A percentile compares a stretch with the other conserved stretches of the same genome.
phyloP scores from a whole-genome alignment of 1,284 basidiomycete genomes.

The Irpex sp. region DNA sequence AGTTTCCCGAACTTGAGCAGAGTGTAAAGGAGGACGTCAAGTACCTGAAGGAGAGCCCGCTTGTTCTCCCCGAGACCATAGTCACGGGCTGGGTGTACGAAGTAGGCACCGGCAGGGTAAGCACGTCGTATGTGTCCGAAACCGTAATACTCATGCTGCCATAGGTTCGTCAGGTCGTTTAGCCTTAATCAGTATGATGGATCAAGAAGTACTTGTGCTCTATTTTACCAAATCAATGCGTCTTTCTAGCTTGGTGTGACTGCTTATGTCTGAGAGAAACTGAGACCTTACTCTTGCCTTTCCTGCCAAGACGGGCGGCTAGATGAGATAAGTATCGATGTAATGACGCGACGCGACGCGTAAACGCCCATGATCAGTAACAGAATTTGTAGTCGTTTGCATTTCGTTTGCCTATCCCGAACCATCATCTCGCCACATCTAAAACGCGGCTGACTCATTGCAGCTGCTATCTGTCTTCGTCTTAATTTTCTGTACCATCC shows the following conservation, averaged over 20 bases:
- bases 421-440: not conserved
- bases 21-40: slow-evolving; percentile 55
- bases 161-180: not conserved
- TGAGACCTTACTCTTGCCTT: not conserved
- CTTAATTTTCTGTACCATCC: not conserved
- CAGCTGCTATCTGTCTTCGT: not conserved
- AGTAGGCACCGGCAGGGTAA: slow-evolving; percentile 57
- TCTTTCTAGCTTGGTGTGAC: no score
- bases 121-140: slow-evolving; percentile 5
- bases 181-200: not conserved
- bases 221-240: no score
- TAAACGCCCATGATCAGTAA: slow-evolving; percentile 9
- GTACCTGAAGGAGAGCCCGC: slow-evolving; percentile 50
- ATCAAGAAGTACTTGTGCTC: not conserved
- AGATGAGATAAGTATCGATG: not conserved
- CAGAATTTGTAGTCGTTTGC: not conserved
- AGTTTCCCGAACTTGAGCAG: slow-evolving; percentile 50
- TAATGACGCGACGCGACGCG: slow-evolving; percentile 13
- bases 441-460: not conserved
- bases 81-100: slow-evolving; percentile 68
- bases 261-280: not conserved
- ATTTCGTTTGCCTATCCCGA: not conserved
- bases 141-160: not conserved
- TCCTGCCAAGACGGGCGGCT: not conserved
- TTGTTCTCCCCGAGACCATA: slow-evolving; percentile 49